Evolutionary conservation across 2,329 filamentous ascomycete species (phyloP).

Genomic region (Verticillium klebahnii): DNA sequence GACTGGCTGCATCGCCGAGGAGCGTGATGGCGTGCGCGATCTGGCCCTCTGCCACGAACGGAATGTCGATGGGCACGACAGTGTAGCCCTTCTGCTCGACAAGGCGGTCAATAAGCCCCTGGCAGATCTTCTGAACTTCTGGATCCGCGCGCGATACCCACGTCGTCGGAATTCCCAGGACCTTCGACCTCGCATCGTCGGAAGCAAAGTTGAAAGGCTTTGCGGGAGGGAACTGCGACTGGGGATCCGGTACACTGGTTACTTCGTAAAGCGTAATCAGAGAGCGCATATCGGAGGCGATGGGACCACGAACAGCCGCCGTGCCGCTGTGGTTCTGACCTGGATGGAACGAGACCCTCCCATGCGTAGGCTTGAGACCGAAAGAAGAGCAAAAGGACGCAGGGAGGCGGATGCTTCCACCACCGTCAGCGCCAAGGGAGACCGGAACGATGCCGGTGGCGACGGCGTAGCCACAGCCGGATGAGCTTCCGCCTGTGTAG

Average conservation of each 20-base stretch:
- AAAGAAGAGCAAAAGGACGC: slow-evolving; percentile 68
- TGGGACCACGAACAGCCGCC: slow-evolving; percentile 62
- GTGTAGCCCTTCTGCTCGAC: slow-evolving; percentile 46
- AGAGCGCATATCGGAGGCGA: slow-evolving; percentile 63
- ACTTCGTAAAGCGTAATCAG: slow-evolving; percentile 61
- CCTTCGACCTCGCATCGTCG: slow-evolving; percentile 27
- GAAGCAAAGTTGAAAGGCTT: slow-evolving; percentile 11
- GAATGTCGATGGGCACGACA: slow-evolving; percentile 52
- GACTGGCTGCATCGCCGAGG: slow-evolving; percentile 53
- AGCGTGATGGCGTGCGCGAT: slow-evolving; percentile 71
- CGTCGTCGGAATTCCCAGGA: slow-evolving; percentile 58
- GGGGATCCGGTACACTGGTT: slow-evolving; percentile 59
- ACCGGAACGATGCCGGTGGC: slow-evolving; percentile 65
- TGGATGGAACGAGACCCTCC: slow-evolving; percentile 59
- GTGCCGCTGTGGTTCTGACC: slow-evolving; percentile 54
- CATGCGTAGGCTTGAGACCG: slow-evolving; percentile 68
- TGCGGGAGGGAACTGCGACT: slow-evolving; percentile 46
- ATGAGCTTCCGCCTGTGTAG: slow-evolving; percentile 74
- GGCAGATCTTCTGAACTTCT: slow-evolving; percentile 35
- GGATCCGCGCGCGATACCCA: slow-evolving; percentile 54
- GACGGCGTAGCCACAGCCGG: slow-evolving; percentile 69
- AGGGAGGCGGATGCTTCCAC: slow-evolving; percentile 71
- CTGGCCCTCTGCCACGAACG: slow-evolving; percentile 58
- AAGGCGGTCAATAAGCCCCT: slow-evolving; percentile 46
- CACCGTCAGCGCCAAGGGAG: slow-evolving; percentile 68